Base-by-base conservation (phyloP, 1,284 basidiomycete genomes). In the Ceratobasidium sp. region DNA sequence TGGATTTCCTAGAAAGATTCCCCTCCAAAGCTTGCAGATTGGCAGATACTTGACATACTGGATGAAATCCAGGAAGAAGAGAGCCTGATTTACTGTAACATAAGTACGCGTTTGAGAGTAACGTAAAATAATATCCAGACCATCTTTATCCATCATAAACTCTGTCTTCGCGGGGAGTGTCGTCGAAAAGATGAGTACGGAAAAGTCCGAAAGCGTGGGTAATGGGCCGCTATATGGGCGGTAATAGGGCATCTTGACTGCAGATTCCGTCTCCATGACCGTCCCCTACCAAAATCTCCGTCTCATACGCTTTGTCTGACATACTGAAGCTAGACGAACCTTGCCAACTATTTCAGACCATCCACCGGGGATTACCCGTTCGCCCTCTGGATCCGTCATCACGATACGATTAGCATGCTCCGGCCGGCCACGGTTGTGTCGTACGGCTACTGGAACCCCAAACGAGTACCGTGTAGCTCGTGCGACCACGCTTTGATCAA, bases 291-390 rank as follows among this genome's bases (percentile, higher is more conserved):
- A 10, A 42, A 15, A 23, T 12, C n/a, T n/a, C n/a, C n/a, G n/a
- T n/a, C n/a, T n/a, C n/a, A n/a, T n/a, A n/a, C n/a, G n/a, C n/a
- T n/a, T n/a, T n/a, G n/a, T n/a, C n/a, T n/a, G n/a, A n/a, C n/a
- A n/a, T n/a, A n/a, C n/a, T n/a, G n/a, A n/a, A n/a, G n/a, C n/a
- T n/a, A n/a, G 23, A 44, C 42, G 40, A 15, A 66, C 64, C 42
- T 66, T 44, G 17, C 20, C 40, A 48, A 66, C 17, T 23, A 66
- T 66, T 17, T 66, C 64, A 3, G 64, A 66, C 64, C 64, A 66
- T 3, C 40, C 64, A 4, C 44, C 23, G 9, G 7, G 13, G 13
- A 26, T 26, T 5, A 5, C 6, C 5, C 12, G 23, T 23, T 3
- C n/a, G 3, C 42, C 64, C 23, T 10, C 17, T 2, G 64, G 42